Base-by-base conservation (phyloP, 805 yeast genomes). In the Blastobotrys robertii region DNA sequence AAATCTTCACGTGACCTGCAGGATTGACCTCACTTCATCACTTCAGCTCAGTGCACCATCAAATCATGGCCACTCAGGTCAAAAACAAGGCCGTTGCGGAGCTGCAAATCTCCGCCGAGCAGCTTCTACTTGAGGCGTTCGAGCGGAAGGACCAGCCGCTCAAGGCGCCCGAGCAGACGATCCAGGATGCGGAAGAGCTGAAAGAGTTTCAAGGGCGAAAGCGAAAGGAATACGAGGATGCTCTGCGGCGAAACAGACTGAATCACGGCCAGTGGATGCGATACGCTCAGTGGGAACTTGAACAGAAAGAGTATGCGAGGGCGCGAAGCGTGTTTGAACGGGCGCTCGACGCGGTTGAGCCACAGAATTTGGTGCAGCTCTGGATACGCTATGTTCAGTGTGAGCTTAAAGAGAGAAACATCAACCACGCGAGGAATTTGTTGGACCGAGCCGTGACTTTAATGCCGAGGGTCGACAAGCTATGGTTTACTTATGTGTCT, bases 301-400 rank as follows among this genome's bases (percentile, higher is more conserved):
- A 81, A 4, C 90, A 84, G 52, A 81, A 77, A 46, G 95, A 90
- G 55, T 69, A 74, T 47, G 69, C 74, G 13, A 68, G 97, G 15
- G 95, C 94, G 0, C 67, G 97, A 43, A 84, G 96, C 0, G 69
- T 92, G 4, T 83, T 82, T 63, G 98, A 90, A 59, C 69, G 97
- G 41, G 94, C 95, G 0, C 58, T 90, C 29, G 81, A 78, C 41
- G 25, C 25, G 25, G 85, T 84, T 7, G 82, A 85, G 53, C 73
- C 76, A 11, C 75, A 79, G 25, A 77, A 81, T 57, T 10, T 38
- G 28, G 25, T 19, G 4, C 25, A 19, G 6, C 6, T 19, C 25
- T 19, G 6, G 4, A 68, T 80, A 3, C 71, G 84, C 14, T 90
- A 92, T 60, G 74, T 84, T 8, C 87, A 85, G 54, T 59, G 77